These are phyloP conservation scores for Elsinoe necatrix DNA, from an alignment of 2,329 filamentous ascomycete species.

Conservation along the genomic window DNA sequence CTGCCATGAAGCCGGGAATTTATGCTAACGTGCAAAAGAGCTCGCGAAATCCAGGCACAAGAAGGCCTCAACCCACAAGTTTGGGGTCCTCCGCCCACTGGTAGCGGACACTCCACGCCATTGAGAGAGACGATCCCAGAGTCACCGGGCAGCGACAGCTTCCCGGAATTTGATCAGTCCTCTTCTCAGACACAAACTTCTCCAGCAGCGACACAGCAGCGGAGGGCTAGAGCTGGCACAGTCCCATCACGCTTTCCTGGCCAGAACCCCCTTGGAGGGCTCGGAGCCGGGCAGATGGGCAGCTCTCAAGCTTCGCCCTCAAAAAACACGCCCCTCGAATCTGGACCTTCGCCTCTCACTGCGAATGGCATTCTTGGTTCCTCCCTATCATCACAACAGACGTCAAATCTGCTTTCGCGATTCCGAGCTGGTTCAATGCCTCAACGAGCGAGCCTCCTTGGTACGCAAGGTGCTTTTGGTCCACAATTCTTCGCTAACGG, in stretches of 20 bases:
- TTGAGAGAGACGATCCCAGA: constrained; percentile 96
- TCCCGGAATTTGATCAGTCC: constrained; percentile 76
- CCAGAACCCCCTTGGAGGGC: constrained; percentile 53
- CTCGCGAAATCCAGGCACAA: constrained; percentile 93
- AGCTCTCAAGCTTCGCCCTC: constrained; percentile 33
- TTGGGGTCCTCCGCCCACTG: constrained; percentile 92
- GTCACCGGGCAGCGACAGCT: constrained; percentile 84
- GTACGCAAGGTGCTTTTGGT: constrained; percentile 60
- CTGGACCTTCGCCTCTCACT: constrained; percentile 6
- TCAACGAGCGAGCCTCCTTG: constrained; percentile 64
- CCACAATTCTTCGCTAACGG: constrained; percentile 79
- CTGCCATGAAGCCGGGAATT: not conserved
- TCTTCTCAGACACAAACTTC: constrained; percentile 46
- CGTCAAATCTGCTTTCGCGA: constrained; percentile 57
- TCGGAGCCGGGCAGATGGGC: constrained; percentile 24
- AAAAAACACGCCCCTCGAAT: not conserved
- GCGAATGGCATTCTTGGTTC: constrained; percentile 15
- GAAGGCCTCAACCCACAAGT: constrained; percentile 68
- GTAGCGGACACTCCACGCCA: constrained; percentile 91
- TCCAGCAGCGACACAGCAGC: constrained; percentile 49
- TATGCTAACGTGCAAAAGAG: constrained; percentile 45
- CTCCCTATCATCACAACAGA: constrained; percentile 15
- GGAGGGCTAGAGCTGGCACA: constrained; percentile 83
- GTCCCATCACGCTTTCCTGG: constrained; percentile 92
- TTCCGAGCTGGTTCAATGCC: constrained; percentile 91